phyloP scores from a whole-genome alignment of 805 yeast genomes.

The Candida sakaeoensis region DNA sequence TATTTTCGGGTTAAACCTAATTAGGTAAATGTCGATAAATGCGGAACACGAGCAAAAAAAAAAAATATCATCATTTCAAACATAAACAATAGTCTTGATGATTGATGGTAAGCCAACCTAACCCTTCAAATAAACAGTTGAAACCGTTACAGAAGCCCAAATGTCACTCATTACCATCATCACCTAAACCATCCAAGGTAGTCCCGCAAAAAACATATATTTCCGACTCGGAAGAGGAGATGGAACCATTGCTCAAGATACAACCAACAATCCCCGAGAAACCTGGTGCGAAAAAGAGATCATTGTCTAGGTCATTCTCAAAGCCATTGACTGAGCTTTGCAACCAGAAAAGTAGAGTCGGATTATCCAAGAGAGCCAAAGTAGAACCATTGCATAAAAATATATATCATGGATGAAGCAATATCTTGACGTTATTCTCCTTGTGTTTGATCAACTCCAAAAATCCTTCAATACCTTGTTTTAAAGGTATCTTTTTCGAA shows the following conservation, averaged over 20 bases:
- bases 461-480: conserved; percentile 53
- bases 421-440: conserved; percentile 51
- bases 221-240: not conserved
- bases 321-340: conserved; percentile 7
- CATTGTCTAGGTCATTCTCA: too few relatives aligned
- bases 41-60: too few relatives aligned
- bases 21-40: too few relatives aligned
- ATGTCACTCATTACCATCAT: too few relatives aligned
- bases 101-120: too few relatives aligned
- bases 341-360: conserved; percentile 17
- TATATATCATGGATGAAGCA: conserved; percentile 39
- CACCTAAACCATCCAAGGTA: too few relatives aligned
- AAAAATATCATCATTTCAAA: too few relatives aligned
- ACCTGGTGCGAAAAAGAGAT: conserved; percentile 2
- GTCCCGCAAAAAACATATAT: too few relatives aligned
- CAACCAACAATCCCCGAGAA: not conserved
- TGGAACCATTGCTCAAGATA: not conserved
- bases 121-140: too few relatives aligned
- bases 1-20: too few relatives aligned
- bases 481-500: conserved; percentile 49
- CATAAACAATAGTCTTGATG: too few relatives aligned
- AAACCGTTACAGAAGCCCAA: too few relatives aligned
- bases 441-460: conserved; percentile 47
- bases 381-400: conserved; percentile 24
- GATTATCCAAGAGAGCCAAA: conserved; percentile 21